A percentile compares a stretch with the other conserved stretches of the same genome.
Conservation (phyloP, 2,329 filamentous ascomycete genomes). For the Claviceps digitariae region DNA sequence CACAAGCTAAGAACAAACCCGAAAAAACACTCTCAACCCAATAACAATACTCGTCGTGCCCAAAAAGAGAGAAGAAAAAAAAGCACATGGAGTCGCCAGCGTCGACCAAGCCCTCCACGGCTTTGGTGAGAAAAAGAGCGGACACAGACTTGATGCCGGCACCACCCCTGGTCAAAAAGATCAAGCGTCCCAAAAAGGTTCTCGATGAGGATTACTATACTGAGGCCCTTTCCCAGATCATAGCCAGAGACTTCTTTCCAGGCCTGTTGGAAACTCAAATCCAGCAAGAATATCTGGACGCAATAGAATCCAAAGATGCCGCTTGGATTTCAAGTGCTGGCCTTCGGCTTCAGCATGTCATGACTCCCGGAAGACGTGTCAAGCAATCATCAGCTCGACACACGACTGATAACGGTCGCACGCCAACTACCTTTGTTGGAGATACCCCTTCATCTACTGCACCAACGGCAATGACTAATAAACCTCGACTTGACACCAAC, state of each 20-base stretch:
- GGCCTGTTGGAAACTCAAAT: constrained; percentile 74
- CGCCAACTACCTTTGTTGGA: constrained; percentile 53
- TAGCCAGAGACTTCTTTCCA: constrained; percentile 92
- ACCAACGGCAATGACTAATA: constrained; percentile 23
- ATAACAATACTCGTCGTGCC: no score
- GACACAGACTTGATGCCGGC: constrained; percentile 70
- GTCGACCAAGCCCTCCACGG: constrained; percentile 12
- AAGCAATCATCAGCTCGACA: constrained; percentile 12
- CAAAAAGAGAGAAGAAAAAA: no score
- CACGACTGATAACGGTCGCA: constrained; percentile 28
- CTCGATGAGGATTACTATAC: constrained; percentile 93
- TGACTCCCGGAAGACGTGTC: constrained; percentile 55
- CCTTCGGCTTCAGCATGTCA: constrained; percentile 57
- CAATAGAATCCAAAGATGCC: constrained; percentile 70
- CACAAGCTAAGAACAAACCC: not conserved
- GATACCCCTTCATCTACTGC: constrained; percentile 58
- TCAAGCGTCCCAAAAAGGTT: constrained; percentile 78
- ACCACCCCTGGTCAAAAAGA: constrained; percentile 71
- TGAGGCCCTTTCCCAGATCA: constrained; percentile 80
- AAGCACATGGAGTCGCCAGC: not conserved
- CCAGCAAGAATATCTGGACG: constrained; percentile 85
- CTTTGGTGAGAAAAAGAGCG: constrained; percentile 55
- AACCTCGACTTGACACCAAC: constrained; percentile 51
- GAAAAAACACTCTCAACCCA: no score
- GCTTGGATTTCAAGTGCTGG: constrained; percentile 79